A percentile compares a stretch with the other conserved stretches of the same genome.
These are phyloP conservation scores for Saccharomycopsis amapae DNA, from an alignment of 805 yeast genomes.

Conservation along the genomic window DNA sequence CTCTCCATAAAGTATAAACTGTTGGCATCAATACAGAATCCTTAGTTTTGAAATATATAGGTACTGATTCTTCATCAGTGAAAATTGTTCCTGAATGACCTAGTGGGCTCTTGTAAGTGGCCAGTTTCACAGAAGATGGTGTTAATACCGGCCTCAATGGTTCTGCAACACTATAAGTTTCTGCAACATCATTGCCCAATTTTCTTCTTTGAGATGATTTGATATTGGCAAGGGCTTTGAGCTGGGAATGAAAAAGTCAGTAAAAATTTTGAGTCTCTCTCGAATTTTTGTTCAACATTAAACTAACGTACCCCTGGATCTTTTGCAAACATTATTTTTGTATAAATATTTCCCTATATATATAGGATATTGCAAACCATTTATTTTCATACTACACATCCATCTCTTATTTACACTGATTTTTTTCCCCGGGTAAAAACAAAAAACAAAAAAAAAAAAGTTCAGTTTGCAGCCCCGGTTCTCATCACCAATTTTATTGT, in stretches of 20 bases:
- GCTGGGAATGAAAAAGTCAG: conserved; percentile 25
- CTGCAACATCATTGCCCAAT: conserved; percentile 38
- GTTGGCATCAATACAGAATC: conserved; percentile 61
- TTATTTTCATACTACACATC: too few relatives aligned
- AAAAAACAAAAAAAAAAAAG: neutral
- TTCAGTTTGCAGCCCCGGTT: too few relatives aligned
- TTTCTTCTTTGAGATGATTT: conserved; percentile 75
- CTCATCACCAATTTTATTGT: too few relatives aligned
- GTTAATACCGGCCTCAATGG: conserved; percentile 25
- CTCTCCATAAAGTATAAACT: conserved; percentile 62
- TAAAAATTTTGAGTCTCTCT: neutral
- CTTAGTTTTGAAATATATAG: conserved; percentile 63
- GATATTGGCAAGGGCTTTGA: conserved; percentile 71
- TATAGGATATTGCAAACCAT: neutral
- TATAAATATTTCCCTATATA: neutral
- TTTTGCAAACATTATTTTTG: conserved; percentile 45
- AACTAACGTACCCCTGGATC: conserved; percentile 38
- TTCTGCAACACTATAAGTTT: conserved; percentile 34
- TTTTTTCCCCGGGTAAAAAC: neutral
- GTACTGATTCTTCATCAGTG: conserved; percentile 55
- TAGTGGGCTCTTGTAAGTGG: conserved; percentile 50
- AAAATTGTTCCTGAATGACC: conserved; percentile 56
- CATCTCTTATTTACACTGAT: too few relatives aligned
- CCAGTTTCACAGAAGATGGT: conserved; percentile 41
- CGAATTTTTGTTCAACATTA: neutral